Conservation (phyloP, 2,329 filamentous ascomycete species). For the Talaromyces verruculosus region DNA sequence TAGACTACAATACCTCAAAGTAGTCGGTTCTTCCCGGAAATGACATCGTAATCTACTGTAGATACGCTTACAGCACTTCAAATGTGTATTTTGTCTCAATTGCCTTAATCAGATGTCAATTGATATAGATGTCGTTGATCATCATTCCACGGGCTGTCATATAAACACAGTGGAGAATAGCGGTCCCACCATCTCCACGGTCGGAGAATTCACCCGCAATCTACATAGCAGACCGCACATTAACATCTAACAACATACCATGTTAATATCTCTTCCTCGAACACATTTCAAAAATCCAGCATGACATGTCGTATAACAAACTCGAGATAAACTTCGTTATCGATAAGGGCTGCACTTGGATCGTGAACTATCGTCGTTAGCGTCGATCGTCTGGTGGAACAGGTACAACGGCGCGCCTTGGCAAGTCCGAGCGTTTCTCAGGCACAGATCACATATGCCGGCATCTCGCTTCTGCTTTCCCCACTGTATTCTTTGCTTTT, state of each 20-base stretch:
- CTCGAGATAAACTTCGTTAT: neutral
- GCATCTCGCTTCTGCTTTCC: neutral
- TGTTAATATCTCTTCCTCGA: neutral
- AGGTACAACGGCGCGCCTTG: neutral
- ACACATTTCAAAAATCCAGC: neutral
- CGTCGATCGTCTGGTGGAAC: neutral
- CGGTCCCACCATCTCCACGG: conserved; percentile 1
- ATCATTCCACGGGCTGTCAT: neutral
- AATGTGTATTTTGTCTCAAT: neutral
- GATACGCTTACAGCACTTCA: too few species aligned
- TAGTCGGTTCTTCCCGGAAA: neutral
- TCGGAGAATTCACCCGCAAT: conserved; percentile 1
- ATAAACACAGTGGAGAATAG: neutral
- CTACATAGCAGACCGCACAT: neutral
- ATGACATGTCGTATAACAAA: neutral
- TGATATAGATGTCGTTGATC: neutral
- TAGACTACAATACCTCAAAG: neutral
- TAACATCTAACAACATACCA: neutral
- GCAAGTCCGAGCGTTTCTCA: conserved; percentile 11
- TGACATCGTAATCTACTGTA: neutral
- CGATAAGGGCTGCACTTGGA: neutral
- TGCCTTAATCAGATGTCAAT: neutral
- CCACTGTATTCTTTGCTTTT: neutral
- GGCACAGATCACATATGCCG: neutral
- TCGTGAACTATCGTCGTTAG: neutral